phyloP scores from a whole-genome alignment of 2,329 filamentous ascomycete genomes.

The Scolecobasidium constrictum region DNA sequence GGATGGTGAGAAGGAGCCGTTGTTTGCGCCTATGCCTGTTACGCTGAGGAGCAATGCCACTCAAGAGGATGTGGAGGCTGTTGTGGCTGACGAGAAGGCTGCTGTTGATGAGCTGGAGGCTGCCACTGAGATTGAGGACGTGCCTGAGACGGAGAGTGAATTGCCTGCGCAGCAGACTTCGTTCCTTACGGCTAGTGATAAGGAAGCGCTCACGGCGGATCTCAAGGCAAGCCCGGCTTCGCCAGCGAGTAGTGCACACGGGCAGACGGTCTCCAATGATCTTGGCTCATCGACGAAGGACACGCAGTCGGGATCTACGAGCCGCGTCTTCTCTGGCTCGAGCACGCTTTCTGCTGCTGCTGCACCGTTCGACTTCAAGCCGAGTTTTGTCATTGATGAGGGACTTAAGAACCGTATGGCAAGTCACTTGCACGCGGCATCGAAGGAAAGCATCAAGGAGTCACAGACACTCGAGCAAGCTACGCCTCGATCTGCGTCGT shows the following conservation, averaged over 20 bases:
- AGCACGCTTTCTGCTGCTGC: constrained; percentile 60
- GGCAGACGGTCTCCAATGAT: constrained; percentile 1
- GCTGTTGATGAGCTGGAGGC: not conserved
- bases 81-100: not conserved
- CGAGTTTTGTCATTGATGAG: constrained; percentile 24
- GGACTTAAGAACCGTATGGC: constrained; percentile 22
- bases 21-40: constrained; percentile 48
- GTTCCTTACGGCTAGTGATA: not conserved
- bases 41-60: not conserved
- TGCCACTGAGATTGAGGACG: not conserved
- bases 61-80: not conserved
- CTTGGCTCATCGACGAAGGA: not conserved
- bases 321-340: not conserved
- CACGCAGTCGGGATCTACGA: not conserved
- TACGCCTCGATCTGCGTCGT: constrained; percentile 5
- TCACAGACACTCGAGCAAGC: not conserved
- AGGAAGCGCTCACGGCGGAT: not conserved
- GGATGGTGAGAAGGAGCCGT: constrained; percentile 62
- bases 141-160: not conserved
- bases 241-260: constrained; percentile 2
- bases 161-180: not conserved
- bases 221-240: not conserved
- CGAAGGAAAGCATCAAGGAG: not conserved
- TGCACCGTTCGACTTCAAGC: constrained; percentile 50
- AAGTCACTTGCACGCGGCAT: constrained; percentile 16